phyloP scores from a whole-genome alignment of 2,329 filamentous ascomycete species.

The Metarhizium sp. region DNA sequence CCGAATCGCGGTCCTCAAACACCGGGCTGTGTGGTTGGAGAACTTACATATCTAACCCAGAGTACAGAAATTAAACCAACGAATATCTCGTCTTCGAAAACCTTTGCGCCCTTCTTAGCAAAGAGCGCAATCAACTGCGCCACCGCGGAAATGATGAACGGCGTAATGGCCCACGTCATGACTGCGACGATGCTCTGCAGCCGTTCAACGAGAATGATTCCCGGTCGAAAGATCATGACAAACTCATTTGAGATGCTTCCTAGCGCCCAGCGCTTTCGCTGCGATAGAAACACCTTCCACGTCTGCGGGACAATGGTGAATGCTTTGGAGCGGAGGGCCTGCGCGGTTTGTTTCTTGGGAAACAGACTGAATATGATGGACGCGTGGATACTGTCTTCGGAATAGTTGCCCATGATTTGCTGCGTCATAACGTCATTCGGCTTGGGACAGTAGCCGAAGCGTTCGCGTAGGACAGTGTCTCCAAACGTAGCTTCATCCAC shows the following conservation, averaged over 20 bases:
- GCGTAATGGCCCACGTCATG: conserved; percentile 35
- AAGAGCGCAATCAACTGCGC: conserved; percentile 27
- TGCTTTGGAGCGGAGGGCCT: conserved; percentile 36
- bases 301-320: conserved; percentile 36
- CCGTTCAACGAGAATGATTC: conserved; percentile 32
- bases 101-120: conserved; percentile 18
- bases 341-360: conserved; percentile 33
- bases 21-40: neutral
- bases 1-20: neutral
- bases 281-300: conserved; percentile 37
- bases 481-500: conserved; percentile 40
- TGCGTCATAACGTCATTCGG: conserved; percentile 38
- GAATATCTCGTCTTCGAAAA: conserved; percentile 27
- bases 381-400: conserved; percentile 40
- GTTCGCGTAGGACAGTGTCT: conserved; percentile 33
- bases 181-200: conserved; percentile 36
- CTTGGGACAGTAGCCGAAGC: conserved; percentile 38
- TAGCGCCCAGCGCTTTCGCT: conserved; percentile 39
- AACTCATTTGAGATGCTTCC: conserved; percentile 40
- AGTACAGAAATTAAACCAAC: conserved; percentile 27
- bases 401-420: conserved; percentile 39
- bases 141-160: conserved; percentile 33
- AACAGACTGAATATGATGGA: conserved; percentile 37
- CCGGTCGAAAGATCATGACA: conserved; percentile 34
- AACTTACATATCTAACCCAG: conserved; percentile 29